Percentiles rank a stretch among this genome's conserved stretches.
Evolutionary conservation across 1,284 basidiomycete species (phyloP).

Genomic region (Heterobasidion annosum): DNA sequence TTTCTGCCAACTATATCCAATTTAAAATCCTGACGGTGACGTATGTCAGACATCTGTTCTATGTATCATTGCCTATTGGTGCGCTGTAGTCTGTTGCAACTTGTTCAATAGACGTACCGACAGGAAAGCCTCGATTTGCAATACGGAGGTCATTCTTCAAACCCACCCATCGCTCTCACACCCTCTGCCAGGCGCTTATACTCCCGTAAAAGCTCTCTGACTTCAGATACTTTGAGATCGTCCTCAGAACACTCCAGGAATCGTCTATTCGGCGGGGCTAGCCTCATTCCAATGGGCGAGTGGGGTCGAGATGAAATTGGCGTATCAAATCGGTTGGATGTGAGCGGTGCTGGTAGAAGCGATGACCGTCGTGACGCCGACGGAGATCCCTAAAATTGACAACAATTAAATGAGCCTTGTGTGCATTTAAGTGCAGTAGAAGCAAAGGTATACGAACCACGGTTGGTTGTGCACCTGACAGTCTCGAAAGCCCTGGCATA

Average conservation of each 20-base stretch:
- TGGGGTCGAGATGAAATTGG: conserved; percentile 36
- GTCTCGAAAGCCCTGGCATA: conserved; percentile 50
- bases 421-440: too few relatives aligned
- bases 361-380: conserved; percentile 38
- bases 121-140: background rate
- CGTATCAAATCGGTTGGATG: conserved; percentile 25
- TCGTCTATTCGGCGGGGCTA: conserved; percentile 50
- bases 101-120: too few relatives aligned
- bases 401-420: background rate
- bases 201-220: conserved; percentile 65
- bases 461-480: conserved; percentile 18
- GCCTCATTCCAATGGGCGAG: conserved; percentile 27
- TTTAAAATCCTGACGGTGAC: too few relatives aligned
- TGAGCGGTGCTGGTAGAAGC: conserved; percentile 24
- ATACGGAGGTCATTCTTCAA: conserved; percentile 21
- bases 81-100: too few relatives aligned
- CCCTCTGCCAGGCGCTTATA: conserved; percentile 57
- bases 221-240: conserved; percentile 68
- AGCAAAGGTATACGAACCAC: background rate
- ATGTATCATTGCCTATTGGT: too few relatives aligned
- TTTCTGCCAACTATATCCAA: too few relatives aligned
- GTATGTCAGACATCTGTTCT: too few relatives aligned
- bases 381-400: conserved; percentile 26
- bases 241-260: conserved; percentile 64
- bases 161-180: conserved; percentile 30